phyloP scores from a whole-genome alignment of 495 filamentous ascomycete species.

The Podospora tetraspora region DNA sequence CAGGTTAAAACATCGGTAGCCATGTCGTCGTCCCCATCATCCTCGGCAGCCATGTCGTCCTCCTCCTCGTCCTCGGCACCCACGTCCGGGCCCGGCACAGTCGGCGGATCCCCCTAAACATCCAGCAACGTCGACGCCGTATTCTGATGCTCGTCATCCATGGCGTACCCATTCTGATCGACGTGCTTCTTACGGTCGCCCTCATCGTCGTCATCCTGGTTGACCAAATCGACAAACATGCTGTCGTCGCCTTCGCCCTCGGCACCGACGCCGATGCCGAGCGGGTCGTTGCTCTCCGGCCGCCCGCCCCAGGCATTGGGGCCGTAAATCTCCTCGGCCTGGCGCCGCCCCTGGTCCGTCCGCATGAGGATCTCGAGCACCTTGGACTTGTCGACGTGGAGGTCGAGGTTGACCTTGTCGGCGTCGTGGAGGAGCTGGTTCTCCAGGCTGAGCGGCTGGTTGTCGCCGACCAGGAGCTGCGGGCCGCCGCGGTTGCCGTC shows the following conservation, averaged over 20 bases:
- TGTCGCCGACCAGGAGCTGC: conserved; percentile 27
- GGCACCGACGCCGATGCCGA: conserved; percentile 31
- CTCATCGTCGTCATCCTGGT: conserved; percentile 47
- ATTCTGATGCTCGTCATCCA: conserved; percentile 13
- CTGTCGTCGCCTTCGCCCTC: conserved; percentile 44
- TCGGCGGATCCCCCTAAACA: not conserved
- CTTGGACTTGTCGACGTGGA: conserved; percentile 29
- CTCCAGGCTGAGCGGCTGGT: conserved; percentile 35
- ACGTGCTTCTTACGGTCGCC: conserved; percentile 10
- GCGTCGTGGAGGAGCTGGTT: conserved; percentile 37
- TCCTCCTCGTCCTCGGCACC: too few species aligned
- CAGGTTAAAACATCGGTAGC: too few species aligned
- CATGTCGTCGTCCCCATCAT: too few species aligned
- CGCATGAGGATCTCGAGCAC: conserved; percentile 35
- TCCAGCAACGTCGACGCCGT: conserved; percentile 8
- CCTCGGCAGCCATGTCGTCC: too few species aligned
- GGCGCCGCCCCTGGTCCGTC: conserved; percentile 36
- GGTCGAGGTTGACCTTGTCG: conserved; percentile 26
- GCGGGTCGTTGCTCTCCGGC: conserved; percentile 22
- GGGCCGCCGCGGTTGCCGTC: conserved; percentile 30
- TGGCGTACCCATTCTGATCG: conserved; percentile 8
- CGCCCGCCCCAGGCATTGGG: conserved; percentile 28
- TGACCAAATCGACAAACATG: conserved; percentile 51
- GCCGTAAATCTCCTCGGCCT: conserved; percentile 40
- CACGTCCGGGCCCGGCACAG: not conserved